Evolutionary conservation across 2,329 filamentous ascomycete genomes (phyloP).

Genomic region (Parascedosporium putredinis): DNA sequence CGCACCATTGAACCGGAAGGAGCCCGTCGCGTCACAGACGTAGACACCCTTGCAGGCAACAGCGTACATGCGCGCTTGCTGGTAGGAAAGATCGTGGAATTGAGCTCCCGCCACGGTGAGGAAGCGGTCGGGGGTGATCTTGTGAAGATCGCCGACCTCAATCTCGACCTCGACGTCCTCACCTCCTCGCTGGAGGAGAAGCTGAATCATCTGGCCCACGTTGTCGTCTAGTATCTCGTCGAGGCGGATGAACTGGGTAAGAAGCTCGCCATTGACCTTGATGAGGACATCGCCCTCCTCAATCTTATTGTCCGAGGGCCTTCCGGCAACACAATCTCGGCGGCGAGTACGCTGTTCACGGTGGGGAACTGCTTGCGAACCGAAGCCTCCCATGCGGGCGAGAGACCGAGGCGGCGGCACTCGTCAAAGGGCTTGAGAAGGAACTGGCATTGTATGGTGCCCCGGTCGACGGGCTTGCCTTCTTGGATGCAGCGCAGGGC

Average conservation of each 20-base stretch:
- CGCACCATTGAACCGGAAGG: slow-evolving; percentile 85
- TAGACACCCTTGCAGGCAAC: slow-evolving; percentile 88
- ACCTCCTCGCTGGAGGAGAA: slow-evolving; percentile 82
- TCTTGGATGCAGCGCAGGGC: slow-evolving; percentile 78
- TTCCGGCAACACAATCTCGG: slow-evolving; percentile 85
- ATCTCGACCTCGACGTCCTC: slow-evolving; percentile 79
- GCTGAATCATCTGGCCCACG: slow-evolving; percentile 65
- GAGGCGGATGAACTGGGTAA: slow-evolving; percentile 85
- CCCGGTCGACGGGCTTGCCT: slow-evolving; percentile 66
- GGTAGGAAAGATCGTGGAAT: slow-evolving; percentile 94
- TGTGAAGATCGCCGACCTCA: slow-evolving; percentile 78
- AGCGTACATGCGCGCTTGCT: slow-evolving; percentile 91
- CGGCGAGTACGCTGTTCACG: slow-evolving; percentile 94
- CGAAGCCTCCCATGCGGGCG: slow-evolving; percentile 73
- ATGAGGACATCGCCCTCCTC: slow-evolving; percentile 91
- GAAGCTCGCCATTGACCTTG: slow-evolving; percentile 84
- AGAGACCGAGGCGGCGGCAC: slow-evolving; percentile 79
- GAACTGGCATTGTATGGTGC: slow-evolving; percentile 97
- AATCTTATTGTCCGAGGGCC: slow-evolving; percentile 81
- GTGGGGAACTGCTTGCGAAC: slow-evolving; percentile 76
- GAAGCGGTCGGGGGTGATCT: slow-evolving; percentile 91
- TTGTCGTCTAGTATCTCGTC: slow-evolving; percentile 87
- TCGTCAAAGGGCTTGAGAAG: slow-evolving; percentile 96
- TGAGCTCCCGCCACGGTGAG: slow-evolving; percentile 87
- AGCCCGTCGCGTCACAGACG: slow-evolving; percentile 87